Conservation (phyloP, 345 rosid species). For the Lagerstroemia speciosa region DNA sequence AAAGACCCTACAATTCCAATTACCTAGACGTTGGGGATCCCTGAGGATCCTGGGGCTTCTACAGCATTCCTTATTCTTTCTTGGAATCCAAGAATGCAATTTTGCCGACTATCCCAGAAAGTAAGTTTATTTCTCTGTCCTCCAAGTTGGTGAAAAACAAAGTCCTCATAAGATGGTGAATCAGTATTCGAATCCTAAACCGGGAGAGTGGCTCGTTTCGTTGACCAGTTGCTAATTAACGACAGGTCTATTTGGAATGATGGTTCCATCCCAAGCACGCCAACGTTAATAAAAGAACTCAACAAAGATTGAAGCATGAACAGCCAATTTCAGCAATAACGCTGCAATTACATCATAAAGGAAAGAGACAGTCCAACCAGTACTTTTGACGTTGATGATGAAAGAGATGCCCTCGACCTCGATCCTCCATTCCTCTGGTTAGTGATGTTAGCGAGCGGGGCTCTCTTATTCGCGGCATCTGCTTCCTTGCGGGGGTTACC, state of each 20-base stretch:
- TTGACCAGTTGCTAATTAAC: not conserved
- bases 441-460: slow-evolving; percentile 43
- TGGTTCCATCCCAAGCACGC: not conserved
- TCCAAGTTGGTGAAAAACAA: not conserved
- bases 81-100: too few species aligned
- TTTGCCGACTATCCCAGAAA: not conserved
- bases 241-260: not conserved
- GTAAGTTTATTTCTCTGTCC: not conserved
- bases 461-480: slow-evolving; percentile 44
- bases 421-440: slow-evolving; percentile 31
- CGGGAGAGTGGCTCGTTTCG: not conserved
- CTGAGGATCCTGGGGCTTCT: too few species aligned
- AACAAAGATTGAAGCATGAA: not conserved
- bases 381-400: slow-evolving; percentile 20
- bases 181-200: not conserved
- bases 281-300: not conserved
- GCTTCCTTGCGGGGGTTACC: slow-evolving; percentile 31
- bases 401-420: slow-evolving; percentile 11
- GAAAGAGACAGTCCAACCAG: slow-evolving; percentile 31
- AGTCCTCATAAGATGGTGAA: too few species aligned
- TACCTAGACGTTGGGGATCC: too few species aligned
- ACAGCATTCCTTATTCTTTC: too few species aligned
- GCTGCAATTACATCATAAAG: too few species aligned
- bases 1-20: too few species aligned
- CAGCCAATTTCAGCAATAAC: too few species aligned